Percentiles rank a stretch among this genome's conserved stretches.
phyloP scores from a whole-genome alignment of 176 grass and related monocot species.

The Echinochloa phyllopogon region DNA sequence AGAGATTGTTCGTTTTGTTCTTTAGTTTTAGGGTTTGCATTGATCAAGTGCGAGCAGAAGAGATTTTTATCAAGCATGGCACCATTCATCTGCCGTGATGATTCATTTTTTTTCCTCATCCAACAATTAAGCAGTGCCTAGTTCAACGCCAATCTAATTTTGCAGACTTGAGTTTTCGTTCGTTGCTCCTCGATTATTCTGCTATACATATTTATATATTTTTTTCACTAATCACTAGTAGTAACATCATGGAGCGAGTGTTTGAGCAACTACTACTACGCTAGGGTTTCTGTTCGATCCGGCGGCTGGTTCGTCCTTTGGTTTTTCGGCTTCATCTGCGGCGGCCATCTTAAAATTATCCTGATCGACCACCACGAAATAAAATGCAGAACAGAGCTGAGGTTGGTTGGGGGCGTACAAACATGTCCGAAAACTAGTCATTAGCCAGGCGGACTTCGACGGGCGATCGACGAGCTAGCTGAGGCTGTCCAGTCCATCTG shows the following conservation, averaged over 20 bases:
- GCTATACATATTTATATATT: neutral
- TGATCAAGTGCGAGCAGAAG: conserved; percentile 61
- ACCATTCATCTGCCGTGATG: conserved; percentile 40
- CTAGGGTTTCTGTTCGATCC: conserved; percentile 28
- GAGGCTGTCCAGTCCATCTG: conserved; percentile 23
- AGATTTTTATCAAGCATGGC: conserved; percentile 48
- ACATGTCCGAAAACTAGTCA: neutral
- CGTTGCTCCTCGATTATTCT: neutral
- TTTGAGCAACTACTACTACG: neutral
- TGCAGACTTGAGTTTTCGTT: neutral
- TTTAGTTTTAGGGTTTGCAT: conserved; percentile 65
- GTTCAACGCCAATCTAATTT: conserved; percentile 7
- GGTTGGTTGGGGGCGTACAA: conserved; percentile 9
- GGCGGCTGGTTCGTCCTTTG: neutral
- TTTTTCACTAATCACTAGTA: neutral
- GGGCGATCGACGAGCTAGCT: neutral
- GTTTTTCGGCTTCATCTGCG: neutral
- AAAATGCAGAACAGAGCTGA: neutral
- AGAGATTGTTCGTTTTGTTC: conserved; percentile 67
- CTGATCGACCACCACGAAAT: neutral
- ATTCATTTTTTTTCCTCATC: conserved; percentile 35
- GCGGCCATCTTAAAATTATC: conserved; percentile 5
- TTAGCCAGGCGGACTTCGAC: conserved; percentile 4
- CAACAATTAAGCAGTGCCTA: neutral
- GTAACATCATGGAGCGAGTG: neutral